phyloP scores from a whole-genome alignment of 2,329 filamentous ascomycete genomes.

The Nigrospora oryzae region DNA sequence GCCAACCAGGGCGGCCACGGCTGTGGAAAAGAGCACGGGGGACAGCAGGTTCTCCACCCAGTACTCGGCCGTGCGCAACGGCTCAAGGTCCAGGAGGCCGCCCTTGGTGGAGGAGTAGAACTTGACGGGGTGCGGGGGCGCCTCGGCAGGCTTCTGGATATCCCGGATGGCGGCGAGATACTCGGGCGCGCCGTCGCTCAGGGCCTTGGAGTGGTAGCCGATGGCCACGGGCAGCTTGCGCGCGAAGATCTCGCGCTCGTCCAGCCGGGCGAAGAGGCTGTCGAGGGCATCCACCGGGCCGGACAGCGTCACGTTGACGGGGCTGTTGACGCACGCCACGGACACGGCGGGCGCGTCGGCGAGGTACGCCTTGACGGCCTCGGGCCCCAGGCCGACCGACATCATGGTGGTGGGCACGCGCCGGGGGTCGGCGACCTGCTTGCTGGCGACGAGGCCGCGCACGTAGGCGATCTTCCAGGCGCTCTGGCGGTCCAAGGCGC shows the following conservation, averaged over 20 bases:
- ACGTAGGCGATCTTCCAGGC: slow-evolving; percentile 19
- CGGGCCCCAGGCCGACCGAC: slow-evolving; percentile 37
- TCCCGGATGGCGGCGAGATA: slow-evolving; percentile 9
- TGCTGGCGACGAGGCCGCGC: slow-evolving; percentile 30
- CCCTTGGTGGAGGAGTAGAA: slow-evolving; percentile 15
- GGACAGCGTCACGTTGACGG: slow-evolving; percentile 11
- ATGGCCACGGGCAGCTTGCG: slow-evolving; percentile 15
- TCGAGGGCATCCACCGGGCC: slow-evolving; percentile 12
- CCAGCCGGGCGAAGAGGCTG: slow-evolving; percentile 9
- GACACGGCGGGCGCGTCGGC: slow-evolving; percentile 13
- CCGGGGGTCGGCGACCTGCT: slow-evolving; percentile 23
- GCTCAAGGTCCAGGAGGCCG: slow-evolving; percentile 7
- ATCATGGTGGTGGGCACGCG: slow-evolving; percentile 37
- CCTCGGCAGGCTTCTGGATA: slow-evolving; percentile 2
- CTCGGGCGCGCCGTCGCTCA: slow-evolving; percentile 11
- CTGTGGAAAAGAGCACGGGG: slow-evolving; percentile 13
- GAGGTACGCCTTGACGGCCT: slow-evolving; percentile 21
- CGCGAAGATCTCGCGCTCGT: slow-evolving; percentile 9
- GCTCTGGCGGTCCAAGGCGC: slow-evolving; percentile 12
- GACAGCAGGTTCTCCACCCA: slow-evolving; percentile 15
- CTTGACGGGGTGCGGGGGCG: slow-evolving; percentile 4
- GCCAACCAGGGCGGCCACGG: slow-evolving; percentile 8
- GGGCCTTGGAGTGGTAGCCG: slow-evolving; percentile 15
- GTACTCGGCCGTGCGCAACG: slow-evolving; percentile 10
- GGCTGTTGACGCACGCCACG: slow-evolving; percentile 15